phyloP scores from a whole-genome alignment of 208 protist species.

The Acanthamoeba quina region DNA sequence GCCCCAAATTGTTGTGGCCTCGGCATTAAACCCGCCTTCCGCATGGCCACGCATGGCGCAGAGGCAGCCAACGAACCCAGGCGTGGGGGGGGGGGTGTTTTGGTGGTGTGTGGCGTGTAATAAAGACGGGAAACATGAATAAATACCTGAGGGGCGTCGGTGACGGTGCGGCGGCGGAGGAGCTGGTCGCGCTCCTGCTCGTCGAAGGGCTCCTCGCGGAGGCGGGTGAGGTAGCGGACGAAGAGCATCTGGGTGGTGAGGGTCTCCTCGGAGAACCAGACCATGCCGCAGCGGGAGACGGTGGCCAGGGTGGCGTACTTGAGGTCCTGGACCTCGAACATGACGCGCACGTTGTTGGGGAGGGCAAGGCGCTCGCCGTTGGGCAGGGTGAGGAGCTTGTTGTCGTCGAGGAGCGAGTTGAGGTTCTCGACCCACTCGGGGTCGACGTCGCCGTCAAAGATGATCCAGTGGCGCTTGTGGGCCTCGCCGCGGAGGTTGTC shows the following conservation, averaged over 20 bases:
- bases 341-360: conserved; percentile 96
- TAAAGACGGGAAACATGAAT: no score
- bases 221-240: conserved; percentile 82
- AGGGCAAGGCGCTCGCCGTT: conserved; percentile 98
- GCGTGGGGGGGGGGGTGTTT: background rate
- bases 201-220: conserved; percentile 80
- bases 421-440: conserved; percentile 99
- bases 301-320: conserved; percentile 98
- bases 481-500: conserved; percentile 92
- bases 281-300: conserved; percentile 98
- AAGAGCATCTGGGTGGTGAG: conserved; percentile 93
- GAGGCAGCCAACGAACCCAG: background rate
- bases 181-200: conserved; percentile 76
- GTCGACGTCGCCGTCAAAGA: conserved; percentile 99
- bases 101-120: background rate
- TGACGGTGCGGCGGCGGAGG: background rate
- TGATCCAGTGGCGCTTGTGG: conserved; percentile 97
- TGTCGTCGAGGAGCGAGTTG: conserved; percentile 99
- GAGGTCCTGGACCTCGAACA: conserved; percentile 99
- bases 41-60: background rate
- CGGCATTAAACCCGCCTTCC: background rate
- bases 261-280: conserved; percentile 98
- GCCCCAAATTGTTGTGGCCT: background rate
- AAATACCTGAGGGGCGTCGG: background rate
- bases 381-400: conserved; percentile 99